A percentile compares a stretch with the other conserved stretches of the same genome.
These are phyloP conservation scores for Aspergillus quadrilineatus DNA, from an alignment of 2,329 filamentous ascomycete species.

Conservation along the genomic window DNA sequence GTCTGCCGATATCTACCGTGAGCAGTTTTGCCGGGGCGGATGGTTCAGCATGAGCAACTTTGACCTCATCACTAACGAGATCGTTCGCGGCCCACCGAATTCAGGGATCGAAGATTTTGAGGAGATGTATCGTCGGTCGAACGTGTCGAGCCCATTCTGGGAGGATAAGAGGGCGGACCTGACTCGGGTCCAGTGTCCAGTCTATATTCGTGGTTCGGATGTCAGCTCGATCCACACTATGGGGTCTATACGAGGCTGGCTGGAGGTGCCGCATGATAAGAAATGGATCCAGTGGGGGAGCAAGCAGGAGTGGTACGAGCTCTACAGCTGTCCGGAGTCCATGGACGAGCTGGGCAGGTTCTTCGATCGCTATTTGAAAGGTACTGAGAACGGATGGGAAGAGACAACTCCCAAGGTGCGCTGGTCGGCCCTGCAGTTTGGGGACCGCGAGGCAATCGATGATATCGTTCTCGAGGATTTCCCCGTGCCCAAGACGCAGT, in stretches of 20 bases:
- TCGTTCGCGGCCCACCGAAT: conserved; percentile 32
- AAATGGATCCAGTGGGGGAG: conserved; percentile 48
- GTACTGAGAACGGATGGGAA: conserved; percentile 48
- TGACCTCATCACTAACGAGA: conserved; percentile 42
- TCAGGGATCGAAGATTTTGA: conserved; percentile 42
- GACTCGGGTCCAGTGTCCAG: conserved; percentile 36
- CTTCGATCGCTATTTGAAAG: conserved; percentile 50
- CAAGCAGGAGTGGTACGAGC: conserved; percentile 49
- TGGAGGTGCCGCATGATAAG: conserved; percentile 37
- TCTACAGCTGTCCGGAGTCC: conserved; percentile 37
- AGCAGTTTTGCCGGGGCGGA: conserved; percentile 48
- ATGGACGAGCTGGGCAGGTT: conserved; percentile 43
- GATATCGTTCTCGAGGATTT: conserved; percentile 37
- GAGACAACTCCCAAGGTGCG: conserved; percentile 46
- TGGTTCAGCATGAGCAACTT: conserved; percentile 42
- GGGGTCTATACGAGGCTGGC: conserved; percentile 40
- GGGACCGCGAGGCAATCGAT: conserved; percentile 28
- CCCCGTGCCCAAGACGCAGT: conserved; percentile 35
- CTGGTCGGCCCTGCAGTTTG: conserved; percentile 42
- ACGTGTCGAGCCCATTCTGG: conserved; percentile 38
- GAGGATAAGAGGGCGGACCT: conserved; percentile 40
- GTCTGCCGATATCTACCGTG: conserved; percentile 49
- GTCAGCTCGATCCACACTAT: conserved; percentile 37
- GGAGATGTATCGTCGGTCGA: conserved; percentile 43
- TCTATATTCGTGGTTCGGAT: conserved; percentile 38